Conservation (phyloP, 176 grass and related monocot species). For the Hyparrhenia diplandra region DNA sequence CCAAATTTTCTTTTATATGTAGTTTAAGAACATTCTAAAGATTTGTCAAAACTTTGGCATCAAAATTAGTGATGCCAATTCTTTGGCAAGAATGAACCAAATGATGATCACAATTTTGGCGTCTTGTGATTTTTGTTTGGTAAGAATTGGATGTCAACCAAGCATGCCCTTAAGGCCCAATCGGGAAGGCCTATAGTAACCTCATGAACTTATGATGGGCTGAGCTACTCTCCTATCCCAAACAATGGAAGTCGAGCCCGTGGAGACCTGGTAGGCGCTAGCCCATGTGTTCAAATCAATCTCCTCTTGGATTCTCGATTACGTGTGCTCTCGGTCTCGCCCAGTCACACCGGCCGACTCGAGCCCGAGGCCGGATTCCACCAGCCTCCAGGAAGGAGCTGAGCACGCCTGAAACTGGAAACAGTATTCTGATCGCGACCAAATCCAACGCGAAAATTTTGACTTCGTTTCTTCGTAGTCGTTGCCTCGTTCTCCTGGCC, state of each 20-base stretch:
- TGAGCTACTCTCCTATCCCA: no score
- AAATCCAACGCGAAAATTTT: not conserved
- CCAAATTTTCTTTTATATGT: no score
- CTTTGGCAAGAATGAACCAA: no score
- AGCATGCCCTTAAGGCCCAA: no score
- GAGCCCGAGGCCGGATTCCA: not conserved
- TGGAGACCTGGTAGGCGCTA: not conserved
- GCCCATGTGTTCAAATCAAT: not conserved
- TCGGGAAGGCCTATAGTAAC: not conserved
- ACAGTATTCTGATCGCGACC: not conserved
- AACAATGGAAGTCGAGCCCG: not conserved
- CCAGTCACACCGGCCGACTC: not conserved
- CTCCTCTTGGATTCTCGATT: not conserved
- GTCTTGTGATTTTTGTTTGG: no score
- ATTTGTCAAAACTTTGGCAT: no score
- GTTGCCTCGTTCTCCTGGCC: not conserved
- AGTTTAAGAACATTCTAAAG: no score
- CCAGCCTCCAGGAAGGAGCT: not conserved
- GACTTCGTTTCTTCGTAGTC: not conserved
- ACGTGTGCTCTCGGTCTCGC: not conserved
- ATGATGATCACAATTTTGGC: no score
- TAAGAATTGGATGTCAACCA: no score
- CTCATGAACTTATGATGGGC: not conserved
- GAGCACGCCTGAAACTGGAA: not conserved
- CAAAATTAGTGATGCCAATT: no score